A percentile compares a stretch with the other conserved stretches of the same genome.
phyloP scores from a whole-genome alignment of 371 early-diverging fungal species.

The Coemansia sp. region DNA sequence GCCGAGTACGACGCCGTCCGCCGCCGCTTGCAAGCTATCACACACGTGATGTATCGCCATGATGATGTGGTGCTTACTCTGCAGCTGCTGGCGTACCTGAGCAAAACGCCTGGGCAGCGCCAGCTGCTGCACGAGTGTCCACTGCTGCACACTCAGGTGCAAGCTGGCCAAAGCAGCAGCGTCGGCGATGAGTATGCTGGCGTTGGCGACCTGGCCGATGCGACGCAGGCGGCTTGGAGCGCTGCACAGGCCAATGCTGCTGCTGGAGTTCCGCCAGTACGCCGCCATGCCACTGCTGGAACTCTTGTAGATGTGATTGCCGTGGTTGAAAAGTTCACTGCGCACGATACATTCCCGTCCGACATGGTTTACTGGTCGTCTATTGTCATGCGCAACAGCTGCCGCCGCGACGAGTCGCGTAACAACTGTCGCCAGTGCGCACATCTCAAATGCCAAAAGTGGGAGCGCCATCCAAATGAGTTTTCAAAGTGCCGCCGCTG shows the following conservation, averaged over 20 bases:
- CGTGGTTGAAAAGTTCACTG: constrained; percentile 73
- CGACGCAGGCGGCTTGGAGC: constrained; percentile 27
- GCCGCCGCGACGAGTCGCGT: constrained; percentile 71
- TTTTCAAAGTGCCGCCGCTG: constrained; percentile 81
- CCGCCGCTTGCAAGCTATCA: constrained; percentile 50
- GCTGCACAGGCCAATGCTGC: constrained; percentile 27
- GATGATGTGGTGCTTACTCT: constrained; percentile 83
- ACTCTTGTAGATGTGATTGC: constrained; percentile 65
- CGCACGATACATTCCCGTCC: constrained; percentile 60
- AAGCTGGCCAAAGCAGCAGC: background rate
- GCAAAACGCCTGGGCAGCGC: constrained; percentile 59
- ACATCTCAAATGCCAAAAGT: constrained; percentile 72
- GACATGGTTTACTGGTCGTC: constrained; percentile 78
- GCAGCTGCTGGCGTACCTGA: constrained; percentile 82
- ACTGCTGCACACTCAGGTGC: constrained; percentile 25
- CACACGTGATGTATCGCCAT: constrained; percentile 70
- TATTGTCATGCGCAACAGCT: constrained; percentile 79
- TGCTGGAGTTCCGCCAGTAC: constrained; percentile 24
- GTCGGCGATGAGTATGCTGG: constrained; percentile 58
- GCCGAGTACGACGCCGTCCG: constrained; percentile 58
- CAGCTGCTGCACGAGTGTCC: constrained; percentile 43
- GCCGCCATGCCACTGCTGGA: constrained; percentile 19
- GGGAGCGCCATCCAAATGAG: constrained; percentile 74
- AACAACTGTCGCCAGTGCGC: constrained; percentile 75
- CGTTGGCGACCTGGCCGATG: constrained; percentile 42